A percentile compares a stretch with the other conserved stretches of the same genome.
Conservation (phyloP, 2,329 filamentous ascomycete species). For the Ceratocystis huliohia region DNA sequence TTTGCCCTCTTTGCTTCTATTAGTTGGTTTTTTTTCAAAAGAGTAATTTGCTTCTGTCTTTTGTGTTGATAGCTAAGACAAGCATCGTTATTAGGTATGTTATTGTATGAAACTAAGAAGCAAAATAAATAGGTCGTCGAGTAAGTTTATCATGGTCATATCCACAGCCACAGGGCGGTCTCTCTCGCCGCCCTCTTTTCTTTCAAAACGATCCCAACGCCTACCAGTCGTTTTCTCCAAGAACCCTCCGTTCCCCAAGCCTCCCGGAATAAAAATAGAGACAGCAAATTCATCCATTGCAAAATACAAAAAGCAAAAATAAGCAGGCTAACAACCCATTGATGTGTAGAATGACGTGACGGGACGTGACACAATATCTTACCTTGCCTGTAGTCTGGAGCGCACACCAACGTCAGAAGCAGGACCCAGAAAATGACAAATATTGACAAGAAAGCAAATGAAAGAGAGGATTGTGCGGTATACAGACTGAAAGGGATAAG, state of each 20-base stretch:
- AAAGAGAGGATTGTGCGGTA: background rate
- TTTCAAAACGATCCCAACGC: background rate
- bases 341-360: background rate
- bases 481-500: background rate
- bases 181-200: background rate
- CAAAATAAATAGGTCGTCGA: constrained; percentile 11
- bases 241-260: background rate
- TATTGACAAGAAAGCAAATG: constrained; percentile 5
- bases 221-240: background rate
- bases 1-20: background rate
- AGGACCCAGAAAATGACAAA: background rate
- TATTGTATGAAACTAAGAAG: constrained; percentile 3
- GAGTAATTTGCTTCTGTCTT: background rate
- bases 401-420: background rate
- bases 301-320: background rate
- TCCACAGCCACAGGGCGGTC: background rate
- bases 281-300: background rate
- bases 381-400: background rate
- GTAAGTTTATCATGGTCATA: background rate
- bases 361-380: background rate
- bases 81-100: constrained; percentile 2
- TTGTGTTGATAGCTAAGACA: constrained; percentile 3
- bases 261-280: background rate
- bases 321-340: background rate
- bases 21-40: background rate